phyloP scores from a whole-genome alignment of 371 early-diverging fungal species.

The Rhizopus sp. region DNA sequence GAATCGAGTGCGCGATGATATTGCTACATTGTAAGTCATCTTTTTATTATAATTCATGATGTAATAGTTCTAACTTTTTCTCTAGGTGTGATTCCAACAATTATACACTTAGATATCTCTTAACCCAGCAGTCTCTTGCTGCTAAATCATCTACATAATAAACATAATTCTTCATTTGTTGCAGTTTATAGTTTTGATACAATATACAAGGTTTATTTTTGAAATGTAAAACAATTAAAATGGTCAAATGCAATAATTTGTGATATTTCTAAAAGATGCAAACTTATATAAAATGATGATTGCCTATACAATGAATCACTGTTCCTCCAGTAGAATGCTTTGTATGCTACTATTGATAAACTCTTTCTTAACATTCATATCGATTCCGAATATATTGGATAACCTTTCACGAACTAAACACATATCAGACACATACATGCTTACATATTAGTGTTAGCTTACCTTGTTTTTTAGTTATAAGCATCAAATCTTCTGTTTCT shows the following conservation, averaged over 20 bases:
- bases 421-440: constrained; percentile 58
- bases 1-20: constrained; percentile 67
- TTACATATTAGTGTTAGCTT: constrained; percentile 1
- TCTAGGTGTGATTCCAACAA: constrained; percentile 81
- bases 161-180: no score
- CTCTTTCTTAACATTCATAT: constrained; percentile 80
- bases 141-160: background rate
- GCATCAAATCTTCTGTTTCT: constrained; percentile 75
- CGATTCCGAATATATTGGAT: constrained; percentile 74
- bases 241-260: no score
- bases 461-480: constrained; percentile 74
- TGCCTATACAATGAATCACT: no score
- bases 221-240: no score
- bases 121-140: constrained; percentile 46
- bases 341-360: constrained; percentile 90
- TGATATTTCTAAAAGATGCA: no score
- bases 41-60: background rate
- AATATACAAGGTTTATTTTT: no score
- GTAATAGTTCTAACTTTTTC: constrained; percentile 8
- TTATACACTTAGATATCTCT: constrained; percentile 74
- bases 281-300: no score
- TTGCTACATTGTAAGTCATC: constrained; percentile 74
- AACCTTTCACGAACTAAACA: constrained; percentile 76
- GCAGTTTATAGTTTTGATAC: no score
- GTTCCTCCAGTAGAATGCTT: constrained; percentile 44